These are phyloP conservation scores for Saitozyma podzolica DNA, from an alignment of 768 basidiomycete species.

Conservation along the genomic window DNA sequence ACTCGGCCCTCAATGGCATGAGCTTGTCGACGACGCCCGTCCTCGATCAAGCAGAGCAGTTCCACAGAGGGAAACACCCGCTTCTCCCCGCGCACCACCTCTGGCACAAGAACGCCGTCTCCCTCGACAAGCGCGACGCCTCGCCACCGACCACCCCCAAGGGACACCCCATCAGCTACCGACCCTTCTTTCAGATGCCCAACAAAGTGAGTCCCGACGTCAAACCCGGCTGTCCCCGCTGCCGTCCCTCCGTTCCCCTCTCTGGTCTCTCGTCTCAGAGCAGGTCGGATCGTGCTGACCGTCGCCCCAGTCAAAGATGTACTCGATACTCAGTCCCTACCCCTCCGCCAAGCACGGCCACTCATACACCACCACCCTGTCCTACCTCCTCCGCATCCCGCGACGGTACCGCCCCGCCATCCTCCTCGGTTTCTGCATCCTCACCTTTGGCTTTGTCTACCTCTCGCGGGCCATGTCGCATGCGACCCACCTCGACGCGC, in stretches of 20 bases:
- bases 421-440: slow-evolving; percentile 30
- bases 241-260: neutral
- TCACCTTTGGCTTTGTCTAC: slow-evolving; percentile 29
- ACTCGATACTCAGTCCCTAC: slow-evolving; percentile 26
- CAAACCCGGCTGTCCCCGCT: neutral
- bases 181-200: neutral
- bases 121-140: slow-evolving; percentile 5
- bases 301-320: slow-evolving; percentile 6
- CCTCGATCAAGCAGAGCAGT: slow-evolving; percentile 11
- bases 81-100: slow-evolving; percentile 37
- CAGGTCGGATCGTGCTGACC: neutral
- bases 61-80: slow-evolving; percentile 18
- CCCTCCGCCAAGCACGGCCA: neutral
- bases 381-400: slow-evolving; percentile 47
- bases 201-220: neutral
- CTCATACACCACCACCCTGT: slow-evolving; percentile 34
- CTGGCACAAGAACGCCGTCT: slow-evolving; percentile 22
- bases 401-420: slow-evolving; percentile 37
- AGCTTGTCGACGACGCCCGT: slow-evolving; percentile 21
- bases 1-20: slow-evolving; percentile 24
- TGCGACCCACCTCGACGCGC: slow-evolving; percentile 16
- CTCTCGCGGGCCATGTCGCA: slow-evolving; percentile 25
- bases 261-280: no score
- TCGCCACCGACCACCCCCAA: slow-evolving; percentile 40
- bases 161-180: slow-evolving; percentile 33